Percentiles rank a stretch among this genome's conserved stretches.
Evolutionary conservation across 345 rosid species (phyloP).

Genomic region (Noccaea caerulescens): DNA sequence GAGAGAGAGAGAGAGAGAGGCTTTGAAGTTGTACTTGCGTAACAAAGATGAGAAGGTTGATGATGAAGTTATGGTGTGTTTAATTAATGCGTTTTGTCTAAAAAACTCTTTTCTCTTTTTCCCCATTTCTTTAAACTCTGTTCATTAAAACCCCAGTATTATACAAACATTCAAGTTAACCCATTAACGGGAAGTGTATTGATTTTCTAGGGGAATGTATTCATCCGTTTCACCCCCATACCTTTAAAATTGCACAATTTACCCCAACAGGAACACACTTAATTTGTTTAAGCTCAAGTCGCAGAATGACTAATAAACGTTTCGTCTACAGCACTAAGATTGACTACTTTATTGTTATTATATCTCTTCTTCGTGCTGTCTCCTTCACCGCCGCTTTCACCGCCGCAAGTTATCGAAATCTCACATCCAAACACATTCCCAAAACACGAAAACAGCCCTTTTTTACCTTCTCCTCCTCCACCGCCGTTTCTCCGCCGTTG

Average conservation of each 20-base stretch:
- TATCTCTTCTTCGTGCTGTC: conserved; percentile 46
- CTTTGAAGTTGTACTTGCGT: conserved; percentile 43
- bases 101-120: background rate
- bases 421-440: conserved; percentile 77
- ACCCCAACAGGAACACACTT: background rate
- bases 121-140: background rate
- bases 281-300: background rate
- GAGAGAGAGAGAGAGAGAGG: conserved; percentile 27
- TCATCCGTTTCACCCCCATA: conserved; percentile 23
- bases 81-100: conserved; percentile 12
- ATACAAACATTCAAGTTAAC: background rate
- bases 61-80: conserved; percentile 14
- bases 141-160: conserved; percentile 15
- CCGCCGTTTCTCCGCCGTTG: conserved; percentile 31
- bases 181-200: background rate
- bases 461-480: conserved; percentile 34
- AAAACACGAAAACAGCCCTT: conserved; percentile 74
- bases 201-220: background rate
- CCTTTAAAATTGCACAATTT: conserved; percentile 5
- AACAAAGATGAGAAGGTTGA: conserved; percentile 36
- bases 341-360: conserved; percentile 46
- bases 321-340: conserved; percentile 58
- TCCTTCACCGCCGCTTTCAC: conserved; percentile 49
- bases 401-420: conserved; percentile 86
- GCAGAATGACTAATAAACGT: conserved; percentile 45